phyloP scores from a whole-genome alignment of 768 basidiomycete species.

The Russula ochroleuca region DNA sequence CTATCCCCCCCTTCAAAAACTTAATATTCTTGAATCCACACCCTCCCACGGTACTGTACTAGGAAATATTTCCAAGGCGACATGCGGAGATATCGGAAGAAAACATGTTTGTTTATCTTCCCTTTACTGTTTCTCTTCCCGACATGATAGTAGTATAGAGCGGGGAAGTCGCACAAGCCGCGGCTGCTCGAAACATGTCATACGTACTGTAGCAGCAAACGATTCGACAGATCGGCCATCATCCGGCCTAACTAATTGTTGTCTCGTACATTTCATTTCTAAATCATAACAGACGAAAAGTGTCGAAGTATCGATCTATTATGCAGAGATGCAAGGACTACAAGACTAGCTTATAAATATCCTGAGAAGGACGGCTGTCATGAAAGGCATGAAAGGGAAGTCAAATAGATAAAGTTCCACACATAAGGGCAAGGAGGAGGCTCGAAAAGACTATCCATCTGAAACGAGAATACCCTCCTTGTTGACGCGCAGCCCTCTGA shows the following conservation, averaged over 20 bases:
- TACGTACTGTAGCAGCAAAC: neutral
- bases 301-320: slow-evolving; percentile 7
- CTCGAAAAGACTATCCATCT: neutral
- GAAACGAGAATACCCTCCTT: slow-evolving; percentile 17
- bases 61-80: no score
- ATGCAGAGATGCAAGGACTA: slow-evolving; percentile 3
- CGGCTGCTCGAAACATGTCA: neutral
- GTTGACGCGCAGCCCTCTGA: slow-evolving; percentile 12
- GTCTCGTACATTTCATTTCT: neutral
- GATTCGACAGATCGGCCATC: neutral
- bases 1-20: no score
- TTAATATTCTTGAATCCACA: no score
- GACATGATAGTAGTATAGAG: no score
- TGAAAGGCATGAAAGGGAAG: slow-evolving; percentile 10
- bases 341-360: slow-evolving; percentile 20
- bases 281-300: neutral
- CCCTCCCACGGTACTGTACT: no score
- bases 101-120: no score
- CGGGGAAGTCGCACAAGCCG: neutral
- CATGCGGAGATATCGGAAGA: no score
- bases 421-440: neutral
- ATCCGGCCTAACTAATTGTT: neutral
- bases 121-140: no score
- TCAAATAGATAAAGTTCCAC: neutral
- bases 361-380: neutral